phyloP scores from a whole-genome alignment of 2,329 filamentous ascomycete genomes.

The Aspergillus cejpii region DNA sequence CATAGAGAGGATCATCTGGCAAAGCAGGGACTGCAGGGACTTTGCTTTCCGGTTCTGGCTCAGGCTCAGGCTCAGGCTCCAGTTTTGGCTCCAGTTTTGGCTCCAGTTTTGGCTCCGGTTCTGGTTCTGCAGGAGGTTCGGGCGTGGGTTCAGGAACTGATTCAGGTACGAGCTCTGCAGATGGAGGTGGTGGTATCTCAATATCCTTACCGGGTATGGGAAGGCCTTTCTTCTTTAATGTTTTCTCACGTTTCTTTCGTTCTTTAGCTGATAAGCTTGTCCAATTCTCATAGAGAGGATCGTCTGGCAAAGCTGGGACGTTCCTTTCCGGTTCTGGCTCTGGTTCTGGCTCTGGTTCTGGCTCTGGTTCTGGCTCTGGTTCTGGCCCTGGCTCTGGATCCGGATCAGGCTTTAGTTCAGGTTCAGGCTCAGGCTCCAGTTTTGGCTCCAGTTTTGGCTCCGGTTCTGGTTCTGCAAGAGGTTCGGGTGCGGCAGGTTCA shows the following conservation, averaged over 20 bases:
- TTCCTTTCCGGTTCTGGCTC: constrained; percentile 20
- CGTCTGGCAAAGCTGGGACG: constrained; percentile 30
- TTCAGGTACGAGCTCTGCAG: constrained; percentile 18
- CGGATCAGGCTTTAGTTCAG: too few relatives aligned
- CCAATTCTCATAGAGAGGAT: constrained; percentile 35
- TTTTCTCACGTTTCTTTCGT: constrained; percentile 41
- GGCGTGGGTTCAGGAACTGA: constrained; percentile 16
- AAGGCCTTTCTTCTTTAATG: constrained; percentile 23
- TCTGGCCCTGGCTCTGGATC: constrained; percentile 15
- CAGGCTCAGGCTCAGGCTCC: constrained; percentile 19
- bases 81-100: constrained; percentile 19
- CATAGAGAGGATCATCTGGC: constrained; percentile 35
- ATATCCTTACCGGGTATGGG: constrained; percentile 28
- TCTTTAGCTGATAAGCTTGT: constrained; percentile 35
- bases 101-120: constrained; percentile 14
- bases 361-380: constrained; percentile 26
- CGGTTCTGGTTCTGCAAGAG: constrained; percentile 15
- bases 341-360: constrained; percentile 27
- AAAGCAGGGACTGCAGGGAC: constrained; percentile 23
- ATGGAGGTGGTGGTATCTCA: constrained; percentile 19
- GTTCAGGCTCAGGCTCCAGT: constrained; percentile 19
- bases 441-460: constrained; percentile 30
- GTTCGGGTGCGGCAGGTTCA: constrained; percentile 10
- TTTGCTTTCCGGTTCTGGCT: constrained; percentile 22
- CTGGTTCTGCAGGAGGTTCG: constrained; percentile 6